Evolutionary conservation across 108 stramenopile genomes (phyloP), one percentile per base, ranked within the genome.

Genomic region (Skeletonema marinoi): DNA sequence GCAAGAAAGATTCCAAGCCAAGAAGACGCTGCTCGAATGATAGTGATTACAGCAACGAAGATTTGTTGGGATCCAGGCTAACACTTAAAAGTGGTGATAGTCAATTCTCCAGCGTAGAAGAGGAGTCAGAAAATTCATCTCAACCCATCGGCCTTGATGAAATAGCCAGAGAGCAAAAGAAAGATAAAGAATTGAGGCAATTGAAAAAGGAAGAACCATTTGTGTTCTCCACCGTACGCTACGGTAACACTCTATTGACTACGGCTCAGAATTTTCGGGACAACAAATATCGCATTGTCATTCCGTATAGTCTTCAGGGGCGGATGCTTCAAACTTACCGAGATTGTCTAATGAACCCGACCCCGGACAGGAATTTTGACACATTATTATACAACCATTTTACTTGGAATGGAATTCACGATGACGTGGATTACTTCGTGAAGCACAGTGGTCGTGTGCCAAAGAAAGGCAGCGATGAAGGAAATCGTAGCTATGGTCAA

Each of bases 321-420:
- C 46, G 77, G 59, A 78, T 78, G 77, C 58, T 78, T n/a, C 31
- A 65, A 25, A 78, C 77, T 14, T 78, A 78, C 32, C 60, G 50
- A 65, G 69, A 78, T 59, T 78, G 70, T 67, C 41, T 78, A 33
- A 32, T 78, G 64, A 78, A 78, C 44, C 77, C 77, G 16, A 78
- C 77, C 9, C 69, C 77, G 11, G 69, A 78, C 19, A 50, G 77
- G 30, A 78, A 78, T 50, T 78, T 78, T 70, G 77, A 78, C 32
- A 65, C 77, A 4, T 38, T 78, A 31, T 63, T 78, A 17, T 78
- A 78, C 63, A 78, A 78, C 33, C 77, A 78, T 65, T 78, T 78
- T 39, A 78, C 77, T 56, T 78, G 77, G 77, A 78, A 78, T 78
- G 77, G 77, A 19, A 78, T 78, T 48, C 77, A 78, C 38, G 77